Base-by-base conservation (phyloP, 352 stramenopile species). In the Phytopythium ostracodes region DNA sequence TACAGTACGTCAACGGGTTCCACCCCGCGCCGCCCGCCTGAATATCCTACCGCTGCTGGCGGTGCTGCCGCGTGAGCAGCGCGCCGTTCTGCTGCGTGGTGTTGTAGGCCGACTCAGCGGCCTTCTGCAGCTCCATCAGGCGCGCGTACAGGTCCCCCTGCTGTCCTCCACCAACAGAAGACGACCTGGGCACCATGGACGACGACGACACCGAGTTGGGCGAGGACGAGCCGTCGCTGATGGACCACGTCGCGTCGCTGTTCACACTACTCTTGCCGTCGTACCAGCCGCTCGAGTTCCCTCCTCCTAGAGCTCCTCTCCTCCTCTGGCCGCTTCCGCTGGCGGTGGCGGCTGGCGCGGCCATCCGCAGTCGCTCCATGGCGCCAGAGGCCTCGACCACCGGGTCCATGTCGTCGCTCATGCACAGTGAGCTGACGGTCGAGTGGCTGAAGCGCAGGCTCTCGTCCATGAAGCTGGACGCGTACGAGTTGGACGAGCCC, bases 61-160 rank as follows among this genome's bases (percentile, higher is more conserved):
- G 64, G 51, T 62, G 72, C 29, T 81, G 68, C 59, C 72, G 60
- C 20, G 66, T 54, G 43, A 80, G 73, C 56, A 77, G 78, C 57
- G 75, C 69, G 24, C 77, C 69, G 64, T 87, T 90, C 49, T 79
- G 69, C 12, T 72, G 68, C 12, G 76, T 71, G 44, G 62, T 84
- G 35, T 72, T 64, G 60, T 79, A 90, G n/a, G 81, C 64, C 14
- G 73, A 70, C 47, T 87, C 72, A 0, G 71, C 81, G 15, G 77
- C 77, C 33, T 71, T 74, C 50, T 75, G 75, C 15, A 90, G 59
- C 52, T 90, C 72, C 27, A 84, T 68, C 56, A 90, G 66, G 0
- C 56, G 61, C 12, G 46, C 35, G 15, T 59, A 59, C 53, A 59
- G 22, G 29, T 59, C 53, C 0, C 29, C 53, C 24, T 47, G 35